Conservation (phyloP, 192 early-diverging fungal species). For the Gamsiella multidivaricata region DNA sequence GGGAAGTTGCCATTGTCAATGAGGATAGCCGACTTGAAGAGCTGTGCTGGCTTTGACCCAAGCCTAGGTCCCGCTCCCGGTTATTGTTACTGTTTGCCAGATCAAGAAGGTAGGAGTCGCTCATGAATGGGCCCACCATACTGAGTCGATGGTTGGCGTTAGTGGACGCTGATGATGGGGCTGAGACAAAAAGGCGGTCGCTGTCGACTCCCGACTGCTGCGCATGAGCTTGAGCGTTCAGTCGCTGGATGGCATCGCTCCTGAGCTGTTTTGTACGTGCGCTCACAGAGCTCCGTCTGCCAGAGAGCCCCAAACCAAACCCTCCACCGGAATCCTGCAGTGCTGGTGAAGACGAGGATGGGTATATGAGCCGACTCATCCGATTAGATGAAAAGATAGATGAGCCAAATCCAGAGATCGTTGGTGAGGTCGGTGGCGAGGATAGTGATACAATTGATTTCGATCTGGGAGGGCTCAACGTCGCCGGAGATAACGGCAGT, state of each 20-base stretch:
- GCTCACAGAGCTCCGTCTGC: constrained; percentile 23
- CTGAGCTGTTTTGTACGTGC: constrained; percentile 38
- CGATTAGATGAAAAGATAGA: constrained; percentile 31
- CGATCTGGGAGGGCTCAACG: constrained; percentile 8
- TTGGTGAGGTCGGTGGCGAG: constrained; percentile 38
- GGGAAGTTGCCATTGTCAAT: constrained; percentile 22
- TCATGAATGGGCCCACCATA: constrained; percentile 9
- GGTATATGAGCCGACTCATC: constrained; percentile 39
- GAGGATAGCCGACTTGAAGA: constrained; percentile 23
- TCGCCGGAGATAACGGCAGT: constrained; percentile 38
- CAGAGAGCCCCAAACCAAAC: constrained; percentile 21
- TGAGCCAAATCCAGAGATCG: constrained; percentile 26
- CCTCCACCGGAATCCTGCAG: constrained; percentile 15
- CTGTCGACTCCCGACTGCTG: background rate
- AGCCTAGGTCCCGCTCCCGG: background rate
- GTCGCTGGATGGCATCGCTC: constrained; percentile 40
- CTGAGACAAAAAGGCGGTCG: background rate
- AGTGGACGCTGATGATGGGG: background rate
- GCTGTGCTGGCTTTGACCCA: constrained; percentile 18
- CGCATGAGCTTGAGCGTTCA: constrained; percentile 27
- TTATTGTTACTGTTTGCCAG: background rate
- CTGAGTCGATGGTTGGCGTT: constrained; percentile 8
- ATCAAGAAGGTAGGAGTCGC: constrained; percentile 1
- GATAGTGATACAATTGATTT: constrained; percentile 58
- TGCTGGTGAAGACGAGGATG: constrained; percentile 19